Conservation (phyloP, 2,329 filamentous ascomycete species). For the Hypoxylon sp. region DNA sequence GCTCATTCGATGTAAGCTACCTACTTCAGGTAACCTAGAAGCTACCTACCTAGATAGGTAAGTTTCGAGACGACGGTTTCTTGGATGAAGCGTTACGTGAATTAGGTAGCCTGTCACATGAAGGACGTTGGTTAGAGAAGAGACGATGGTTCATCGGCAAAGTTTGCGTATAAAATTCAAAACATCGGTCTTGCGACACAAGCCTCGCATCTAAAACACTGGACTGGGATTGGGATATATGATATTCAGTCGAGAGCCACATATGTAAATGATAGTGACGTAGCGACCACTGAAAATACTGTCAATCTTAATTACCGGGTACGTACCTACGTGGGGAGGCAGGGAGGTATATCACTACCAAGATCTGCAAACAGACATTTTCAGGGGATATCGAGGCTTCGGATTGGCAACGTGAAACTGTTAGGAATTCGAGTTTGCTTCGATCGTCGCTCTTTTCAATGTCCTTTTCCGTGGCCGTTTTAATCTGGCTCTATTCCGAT, state of each 20-base stretch:
- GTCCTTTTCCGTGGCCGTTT: background rate
- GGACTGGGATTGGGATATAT: background rate
- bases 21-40: too few species aligned
- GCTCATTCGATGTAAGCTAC: background rate
- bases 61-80: background rate
- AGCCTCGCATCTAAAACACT: background rate
- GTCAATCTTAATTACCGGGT: constrained; percentile 16
- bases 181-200: background rate
- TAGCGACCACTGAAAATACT: constrained; percentile 2
- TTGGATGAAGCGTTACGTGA: too few species aligned
- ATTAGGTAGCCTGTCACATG: background rate
- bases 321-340: constrained; percentile 26
- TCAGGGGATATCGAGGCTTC: constrained; percentile 22
- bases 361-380: constrained; percentile 22
- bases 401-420: constrained; percentile 12
- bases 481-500: background rate
- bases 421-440: constrained; percentile 6
- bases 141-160: background rate
- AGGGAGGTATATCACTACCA: constrained; percentile 24
- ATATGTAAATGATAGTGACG: background rate
- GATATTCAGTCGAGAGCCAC: background rate
- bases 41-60: too few species aligned
- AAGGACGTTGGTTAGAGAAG: background rate
- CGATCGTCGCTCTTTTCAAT: constrained; percentile 18
- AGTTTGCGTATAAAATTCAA: background rate